These are phyloP conservation scores for Curvularia sp. DNA, from an alignment of 2,329 filamentous ascomycete species.

Conservation along the genomic window DNA sequence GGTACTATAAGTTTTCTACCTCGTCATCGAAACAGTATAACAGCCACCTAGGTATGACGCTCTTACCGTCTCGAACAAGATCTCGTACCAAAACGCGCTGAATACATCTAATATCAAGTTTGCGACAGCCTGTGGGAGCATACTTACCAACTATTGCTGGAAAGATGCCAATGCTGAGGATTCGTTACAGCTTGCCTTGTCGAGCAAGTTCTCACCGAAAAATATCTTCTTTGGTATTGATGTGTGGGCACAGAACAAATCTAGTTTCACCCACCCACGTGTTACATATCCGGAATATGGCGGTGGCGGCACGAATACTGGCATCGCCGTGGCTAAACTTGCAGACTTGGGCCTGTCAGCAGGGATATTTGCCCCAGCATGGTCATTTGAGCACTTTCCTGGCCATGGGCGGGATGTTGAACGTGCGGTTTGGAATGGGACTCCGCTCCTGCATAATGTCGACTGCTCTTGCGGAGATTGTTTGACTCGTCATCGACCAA, in stretches of 20 bases:
- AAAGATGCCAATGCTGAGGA: conserved; percentile 35
- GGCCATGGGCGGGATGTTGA: conserved; percentile 38
- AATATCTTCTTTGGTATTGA: conserved; percentile 56
- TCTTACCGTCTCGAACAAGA: conserved; percentile 52
- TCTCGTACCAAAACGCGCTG: conserved; percentile 56
- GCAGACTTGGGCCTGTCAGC: conserved; percentile 47
- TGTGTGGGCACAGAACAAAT: conserved; percentile 56
- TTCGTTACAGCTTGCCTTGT: conserved; percentile 36
- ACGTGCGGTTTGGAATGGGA: conserved; percentile 48
- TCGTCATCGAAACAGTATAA: neutral
- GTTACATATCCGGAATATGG: conserved; percentile 49
- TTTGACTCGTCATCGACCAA: conserved; percentile 29
- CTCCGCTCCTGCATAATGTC: conserved; percentile 31
- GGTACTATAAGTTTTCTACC: conserved; percentile 16
- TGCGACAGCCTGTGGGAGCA: conserved; percentile 47
- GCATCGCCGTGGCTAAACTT: conserved; percentile 51
- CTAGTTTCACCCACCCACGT: conserved; percentile 38
- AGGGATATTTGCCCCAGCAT: conserved; percentile 57
- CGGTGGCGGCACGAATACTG: conserved; percentile 54
- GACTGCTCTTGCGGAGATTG: conserved; percentile 47
- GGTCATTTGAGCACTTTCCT: conserved; percentile 57
- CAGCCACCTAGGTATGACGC: conserved; percentile 55
- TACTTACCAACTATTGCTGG: conserved; percentile 59
- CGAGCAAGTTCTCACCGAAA: conserved; percentile 31
- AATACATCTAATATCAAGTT: conserved; percentile 51